These are phyloP conservation scores for Gloeophyllum trabeum DNA, from an alignment of 768 basidiomycete species.

Conservation along the genomic window DNA sequence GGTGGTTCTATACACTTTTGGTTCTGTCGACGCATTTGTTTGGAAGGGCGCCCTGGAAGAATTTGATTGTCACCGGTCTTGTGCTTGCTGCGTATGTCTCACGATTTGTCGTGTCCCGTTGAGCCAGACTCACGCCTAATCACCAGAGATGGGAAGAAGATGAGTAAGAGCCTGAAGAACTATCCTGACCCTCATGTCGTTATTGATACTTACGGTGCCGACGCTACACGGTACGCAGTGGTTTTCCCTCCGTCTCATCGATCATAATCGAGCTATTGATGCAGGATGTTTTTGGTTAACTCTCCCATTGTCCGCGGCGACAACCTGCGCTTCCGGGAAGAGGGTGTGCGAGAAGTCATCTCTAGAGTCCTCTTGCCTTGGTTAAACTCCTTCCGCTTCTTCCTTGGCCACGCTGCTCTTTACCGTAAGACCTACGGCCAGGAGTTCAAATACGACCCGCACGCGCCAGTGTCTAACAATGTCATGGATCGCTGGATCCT, in stretches of 20 bases:
- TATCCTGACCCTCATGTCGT: slow-evolving; percentile 93
- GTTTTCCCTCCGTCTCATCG: not conserved
- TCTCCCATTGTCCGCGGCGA: slow-evolving; percentile 97
- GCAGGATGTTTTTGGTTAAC: slow-evolving; percentile 95
- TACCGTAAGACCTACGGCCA: slow-evolving; percentile 70
- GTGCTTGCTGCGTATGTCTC: slow-evolving; percentile 80
- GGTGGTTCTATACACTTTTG: slow-evolving; percentile 98
- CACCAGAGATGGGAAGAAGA: slow-evolving; percentile 91
- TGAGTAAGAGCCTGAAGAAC: slow-evolving; percentile 96
- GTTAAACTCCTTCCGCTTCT: slow-evolving; percentile 99
- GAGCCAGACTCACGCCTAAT: not conserved
- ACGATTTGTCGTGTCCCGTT: not conserved
- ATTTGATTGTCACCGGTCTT: slow-evolving; percentile 91
- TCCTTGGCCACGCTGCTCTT: slow-evolving; percentile 87
- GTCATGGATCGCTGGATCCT: slow-evolving; percentile 99
- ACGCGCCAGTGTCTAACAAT: slow-evolving; percentile 73
- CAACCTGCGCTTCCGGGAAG: slow-evolving; percentile 95
- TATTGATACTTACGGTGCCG: slow-evolving; percentile 87
- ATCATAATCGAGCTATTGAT: not conserved
- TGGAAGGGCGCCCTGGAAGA: slow-evolving; percentile 93
- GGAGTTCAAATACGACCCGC: slow-evolving; percentile 81
- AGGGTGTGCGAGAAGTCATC: slow-evolving; percentile 93
- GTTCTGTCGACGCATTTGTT: slow-evolving; percentile 96
- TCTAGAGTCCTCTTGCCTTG: slow-evolving; percentile 95
- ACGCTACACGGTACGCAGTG: slow-evolving; percentile 84